Evolutionary conservation across 106 monocot species (phyloP), one percentile per base, ranked within the genome.

Genomic region (Dendrobium nobile): DNA sequence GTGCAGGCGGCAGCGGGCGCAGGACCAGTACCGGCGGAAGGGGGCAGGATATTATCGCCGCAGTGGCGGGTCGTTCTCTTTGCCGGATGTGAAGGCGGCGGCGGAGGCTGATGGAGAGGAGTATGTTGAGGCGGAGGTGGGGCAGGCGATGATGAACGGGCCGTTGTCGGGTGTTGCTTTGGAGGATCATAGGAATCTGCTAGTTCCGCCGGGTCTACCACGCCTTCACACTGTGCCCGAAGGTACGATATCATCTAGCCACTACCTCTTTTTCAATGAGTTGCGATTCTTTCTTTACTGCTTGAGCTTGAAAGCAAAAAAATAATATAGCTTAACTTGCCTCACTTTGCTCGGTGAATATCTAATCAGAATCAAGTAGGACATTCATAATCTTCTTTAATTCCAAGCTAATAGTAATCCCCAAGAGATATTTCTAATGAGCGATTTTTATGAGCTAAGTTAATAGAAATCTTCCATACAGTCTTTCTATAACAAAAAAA

Each of bases 81-180:
- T 84, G 6, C 91, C 94, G 27, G 90, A 94, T 44, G 86, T 89
- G 41, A 82, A 44, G 55, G 40, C 68, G 75, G 85, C 59, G 76
- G 80, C 41, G 64, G 85, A 80, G 72, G 82, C 22, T 55, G 82
- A 80, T 27, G 80, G 64, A 6, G 84, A 73, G 48, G 64, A 64
- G 64, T 24, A 64, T 64, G 64, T 24, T 7, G 87, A 58, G 33
- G 81, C 51, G 41, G 87, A 56, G 40, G 86, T 72, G 33, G 77
- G 41, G 78, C 41, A 40, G 3, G 44, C 18, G 61, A 33, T 47
- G 24, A 24, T 54, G 78, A 82, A 78, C 41, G 82, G 78, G 82
- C 37, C 54, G 48, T 26, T 78, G 11, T 68, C 40, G 18, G 73
- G 11, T 18, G 45, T 15, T 24, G 15, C 45, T 47, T 9, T 48